Evolutionary conservation across 257 asterid species (phyloP).

Genomic region (Linderniella brevidens): DNA sequence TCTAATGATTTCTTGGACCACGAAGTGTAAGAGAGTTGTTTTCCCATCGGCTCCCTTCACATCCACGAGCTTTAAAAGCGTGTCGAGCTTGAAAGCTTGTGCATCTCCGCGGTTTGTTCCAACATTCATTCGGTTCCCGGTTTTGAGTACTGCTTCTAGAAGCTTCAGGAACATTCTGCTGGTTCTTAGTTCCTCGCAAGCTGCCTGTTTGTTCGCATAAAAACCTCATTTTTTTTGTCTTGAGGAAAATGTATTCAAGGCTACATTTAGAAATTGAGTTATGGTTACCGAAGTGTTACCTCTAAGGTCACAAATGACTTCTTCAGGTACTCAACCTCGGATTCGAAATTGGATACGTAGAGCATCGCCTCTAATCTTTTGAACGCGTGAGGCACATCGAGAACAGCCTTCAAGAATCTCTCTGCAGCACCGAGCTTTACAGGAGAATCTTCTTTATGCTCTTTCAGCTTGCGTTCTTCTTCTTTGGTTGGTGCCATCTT

Average conservation of each 20-base stretch:
- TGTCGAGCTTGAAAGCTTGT: constrained; percentile 92
- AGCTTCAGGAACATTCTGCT: constrained; percentile 88
- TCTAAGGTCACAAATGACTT: constrained; percentile 75
- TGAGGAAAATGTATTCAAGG: no score
- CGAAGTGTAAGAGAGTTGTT: constrained; percentile 90
- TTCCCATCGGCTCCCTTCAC: constrained; percentile 93
- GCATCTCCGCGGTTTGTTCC: constrained; percentile 97
- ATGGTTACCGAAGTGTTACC: constrained; percentile 26
- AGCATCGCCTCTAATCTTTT: constrained; percentile 77
- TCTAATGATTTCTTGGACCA: constrained; percentile 77
- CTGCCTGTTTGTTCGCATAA: constrained; percentile 44
- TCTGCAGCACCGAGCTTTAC: constrained; percentile 80
- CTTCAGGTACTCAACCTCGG: constrained; percentile 75
- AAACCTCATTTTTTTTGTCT: neutral
- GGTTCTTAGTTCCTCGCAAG: constrained; percentile 77
- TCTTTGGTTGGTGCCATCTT: constrained; percentile 95
- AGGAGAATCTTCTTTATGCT: constrained; percentile 53
- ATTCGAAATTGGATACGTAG: constrained; percentile 57
- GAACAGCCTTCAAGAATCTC: constrained; percentile 63
- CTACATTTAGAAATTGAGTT: no score
- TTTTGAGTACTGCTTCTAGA: constrained; percentile 89
- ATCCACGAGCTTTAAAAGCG: constrained; percentile 84
- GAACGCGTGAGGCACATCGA: constrained; percentile 78
- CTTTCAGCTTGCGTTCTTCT: constrained; percentile 78
- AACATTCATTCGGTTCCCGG: constrained; percentile 94